Conservation (phyloP, 495 filamentous ascomycete genomes). For the Neurospora sp. region DNA sequence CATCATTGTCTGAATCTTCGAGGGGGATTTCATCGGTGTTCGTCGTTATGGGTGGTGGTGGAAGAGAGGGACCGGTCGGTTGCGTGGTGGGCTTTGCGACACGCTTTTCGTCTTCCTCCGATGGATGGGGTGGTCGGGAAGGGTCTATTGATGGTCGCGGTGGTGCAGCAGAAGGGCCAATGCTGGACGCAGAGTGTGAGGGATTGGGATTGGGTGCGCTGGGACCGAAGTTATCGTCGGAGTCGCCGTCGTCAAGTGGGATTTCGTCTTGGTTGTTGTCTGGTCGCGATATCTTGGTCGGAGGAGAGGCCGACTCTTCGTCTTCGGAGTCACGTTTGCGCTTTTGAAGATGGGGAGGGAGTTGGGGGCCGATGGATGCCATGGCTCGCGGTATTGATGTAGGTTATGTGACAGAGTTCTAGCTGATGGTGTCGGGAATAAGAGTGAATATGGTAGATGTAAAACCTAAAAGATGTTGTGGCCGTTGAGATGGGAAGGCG, state of each 20-base stretch:
- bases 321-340: slow-evolving; percentile 42
- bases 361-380: slow-evolving; percentile 40
- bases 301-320: slow-evolving; percentile 23
- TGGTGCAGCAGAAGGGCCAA: not conserved
- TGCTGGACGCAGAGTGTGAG: not conserved
- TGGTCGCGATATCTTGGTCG: slow-evolving; percentile 26
- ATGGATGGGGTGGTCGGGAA: not conserved
- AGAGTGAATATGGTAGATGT: not conserved
- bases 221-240: slow-evolving; percentile 30
- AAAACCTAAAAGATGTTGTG: not conserved
- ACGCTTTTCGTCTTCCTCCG: not conserved
- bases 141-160: slow-evolving; percentile 10
- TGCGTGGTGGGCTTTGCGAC: not conserved
- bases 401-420: not conserved
- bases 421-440: not conserved
- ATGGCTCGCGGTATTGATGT: slow-evolving; percentile 15
- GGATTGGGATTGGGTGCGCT: slow-evolving; percentile 9
- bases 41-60: slow-evolving; percentile 10
- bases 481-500: not conserved
- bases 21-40: slow-evolving; percentile 24
- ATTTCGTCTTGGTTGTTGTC: slow-evolving; percentile 32
- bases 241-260: slow-evolving; percentile 18
- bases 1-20: slow-evolving; percentile 13
- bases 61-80: slow-evolving; percentile 18
- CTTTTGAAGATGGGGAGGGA: slow-evolving; percentile 43